Evolutionary conservation across 331 rosid genomes (phyloP).

Genomic region (Quercus tomentella): DNA sequence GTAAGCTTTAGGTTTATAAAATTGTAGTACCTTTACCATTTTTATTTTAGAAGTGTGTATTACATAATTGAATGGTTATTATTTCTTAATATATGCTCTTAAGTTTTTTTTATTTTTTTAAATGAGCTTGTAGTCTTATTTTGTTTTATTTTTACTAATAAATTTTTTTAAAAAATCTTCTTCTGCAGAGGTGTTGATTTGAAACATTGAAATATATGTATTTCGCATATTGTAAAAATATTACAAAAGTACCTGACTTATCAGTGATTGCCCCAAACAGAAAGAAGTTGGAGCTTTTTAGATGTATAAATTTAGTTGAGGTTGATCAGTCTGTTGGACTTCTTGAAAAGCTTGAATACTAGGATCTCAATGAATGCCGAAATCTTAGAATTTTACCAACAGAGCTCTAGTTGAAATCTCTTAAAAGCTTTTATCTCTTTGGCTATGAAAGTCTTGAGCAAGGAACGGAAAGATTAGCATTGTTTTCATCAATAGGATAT

Average conservation of each 20-base stretch:
- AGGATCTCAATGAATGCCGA: constrained; percentile 1
- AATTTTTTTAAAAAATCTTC: no score
- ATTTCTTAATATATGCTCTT: no score
- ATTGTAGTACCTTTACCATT: no score
- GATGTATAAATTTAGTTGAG: constrained; percentile 17
- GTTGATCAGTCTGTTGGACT: constrained; percentile 23
- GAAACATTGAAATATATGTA: constrained; percentile 6
- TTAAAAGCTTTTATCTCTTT: constrained; percentile 7
- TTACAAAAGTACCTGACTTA: constrained; percentile 15
- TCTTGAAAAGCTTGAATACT: constrained; percentile 12
- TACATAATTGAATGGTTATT: no score
- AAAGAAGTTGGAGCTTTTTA: constrained; percentile 1
- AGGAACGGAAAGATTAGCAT: no score
- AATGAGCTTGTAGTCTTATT: no score
- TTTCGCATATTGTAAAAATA: neutral
- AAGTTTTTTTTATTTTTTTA: no score
- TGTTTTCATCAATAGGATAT: neutral
- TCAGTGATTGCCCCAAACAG: neutral
- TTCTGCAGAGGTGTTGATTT: accelerated
- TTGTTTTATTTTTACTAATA: no score
- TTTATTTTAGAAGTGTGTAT: no score
- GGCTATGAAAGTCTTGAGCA: constrained; percentile 6
- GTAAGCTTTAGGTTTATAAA: no score
- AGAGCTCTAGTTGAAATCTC: constrained; percentile 11
- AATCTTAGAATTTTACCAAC: constrained; percentile 15